Evolutionary conservation across 2,329 filamentous ascomycete genomes (phyloP).

Genomic region (Claviceps paspali): DNA sequence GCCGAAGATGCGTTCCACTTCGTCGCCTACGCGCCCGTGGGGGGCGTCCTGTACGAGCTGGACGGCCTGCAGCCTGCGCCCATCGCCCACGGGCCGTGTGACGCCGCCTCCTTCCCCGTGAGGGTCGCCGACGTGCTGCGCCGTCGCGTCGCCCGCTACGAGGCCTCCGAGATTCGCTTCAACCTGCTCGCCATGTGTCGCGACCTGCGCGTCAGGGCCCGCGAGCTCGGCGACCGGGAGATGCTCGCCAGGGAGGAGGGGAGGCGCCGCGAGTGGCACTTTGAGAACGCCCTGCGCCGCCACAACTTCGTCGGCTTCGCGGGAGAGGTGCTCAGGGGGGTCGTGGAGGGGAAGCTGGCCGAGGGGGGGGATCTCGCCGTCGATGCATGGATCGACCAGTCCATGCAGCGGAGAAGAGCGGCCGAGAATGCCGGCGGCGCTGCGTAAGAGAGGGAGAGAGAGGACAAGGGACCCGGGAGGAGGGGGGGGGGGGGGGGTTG

Average conservation of each 20-base stretch:
- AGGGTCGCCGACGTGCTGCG: constrained; percentile 79
- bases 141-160: constrained; percentile 71
- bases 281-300: constrained; percentile 81
- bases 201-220: constrained; percentile 62
- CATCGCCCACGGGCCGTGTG: constrained; percentile 71
- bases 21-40: constrained; percentile 78
- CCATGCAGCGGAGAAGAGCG: constrained; percentile 37
- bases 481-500: too few species aligned
- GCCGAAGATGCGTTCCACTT: constrained; percentile 94
- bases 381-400: constrained; percentile 56
- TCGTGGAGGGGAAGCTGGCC: constrained; percentile 58
- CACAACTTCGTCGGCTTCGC: constrained; percentile 97
- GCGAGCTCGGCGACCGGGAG: constrained; percentile 70
- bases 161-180: constrained; percentile 78
- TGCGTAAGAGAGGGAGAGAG: constrained; percentile 17
- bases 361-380: constrained; percentile 51
- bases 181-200: constrained; percentile 87
- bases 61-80: constrained; percentile 89
- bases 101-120: constrained; percentile 54
- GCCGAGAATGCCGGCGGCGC: constrained; percentile 22
- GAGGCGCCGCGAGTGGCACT: constrained; percentile 77
- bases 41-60: constrained; percentile 75
- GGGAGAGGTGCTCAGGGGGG: constrained; percentile 75
- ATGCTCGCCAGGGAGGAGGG: constrained; percentile 63
- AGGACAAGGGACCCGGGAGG: too few species aligned